Conservation (phyloP, 116 monocot species). For the Trichopus zeylanicus region DNA sequence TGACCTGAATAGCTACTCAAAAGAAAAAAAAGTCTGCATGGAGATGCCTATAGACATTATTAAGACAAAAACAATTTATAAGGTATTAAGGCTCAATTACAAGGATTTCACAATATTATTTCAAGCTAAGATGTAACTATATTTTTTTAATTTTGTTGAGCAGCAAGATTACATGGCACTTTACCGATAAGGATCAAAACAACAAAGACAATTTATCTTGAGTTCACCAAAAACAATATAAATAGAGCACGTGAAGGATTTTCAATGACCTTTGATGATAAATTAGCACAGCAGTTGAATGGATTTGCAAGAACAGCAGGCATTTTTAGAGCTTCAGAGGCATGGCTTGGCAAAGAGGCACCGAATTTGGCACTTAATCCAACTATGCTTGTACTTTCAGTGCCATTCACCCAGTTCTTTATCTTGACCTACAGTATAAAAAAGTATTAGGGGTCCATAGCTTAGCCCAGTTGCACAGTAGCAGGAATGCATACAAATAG, state of each 20-base stretch:
- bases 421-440: constrained; percentile 11
- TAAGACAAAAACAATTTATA: no score
- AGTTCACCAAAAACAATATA: neutral
- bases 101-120: no score
- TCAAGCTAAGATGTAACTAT: no score
- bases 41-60: no score
- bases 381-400: constrained; percentile 8
- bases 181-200: neutral
- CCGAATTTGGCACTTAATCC: constrained; percentile 25
- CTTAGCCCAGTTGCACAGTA: neutral
- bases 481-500: neutral
- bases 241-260: neutral
- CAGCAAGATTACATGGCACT: no score
- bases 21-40: no score
- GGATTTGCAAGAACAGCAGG: constrained; percentile 11
- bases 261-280: constrained; percentile 6
- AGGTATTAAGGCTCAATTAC: no score
- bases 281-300: constrained; percentile 12
- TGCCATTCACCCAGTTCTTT: constrained; percentile 20
- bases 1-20: no score
- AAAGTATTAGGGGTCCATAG: neutral
- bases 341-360: constrained; percentile 3
- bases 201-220: neutral
- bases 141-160: no score
- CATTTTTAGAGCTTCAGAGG: constrained; percentile 1